Evolutionary conservation across 495 filamentous ascomycete genomes (phyloP).

Genomic region (Margaritispora aquatica): DNA sequence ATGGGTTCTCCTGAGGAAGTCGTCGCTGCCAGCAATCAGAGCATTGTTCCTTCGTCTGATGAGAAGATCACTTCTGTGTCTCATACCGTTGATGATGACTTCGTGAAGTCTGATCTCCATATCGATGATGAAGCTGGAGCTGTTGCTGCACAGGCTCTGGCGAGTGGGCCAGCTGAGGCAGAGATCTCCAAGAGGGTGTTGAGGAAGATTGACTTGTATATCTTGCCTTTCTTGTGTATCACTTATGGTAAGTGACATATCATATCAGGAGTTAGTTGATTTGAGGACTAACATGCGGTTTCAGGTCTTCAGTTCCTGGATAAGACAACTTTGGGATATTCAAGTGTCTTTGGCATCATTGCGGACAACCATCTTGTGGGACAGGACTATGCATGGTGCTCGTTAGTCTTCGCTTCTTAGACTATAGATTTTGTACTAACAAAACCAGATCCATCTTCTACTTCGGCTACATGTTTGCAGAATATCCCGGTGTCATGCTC

Average conservation of each 20-base stretch:
- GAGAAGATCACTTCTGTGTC: not conserved
- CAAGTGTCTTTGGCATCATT: conserved; percentile 53
- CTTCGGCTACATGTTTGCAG: conserved; percentile 49
- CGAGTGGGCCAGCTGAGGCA: conserved; percentile 15
- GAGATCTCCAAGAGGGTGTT: conserved; percentile 18
- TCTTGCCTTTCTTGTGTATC: conserved; percentile 44
- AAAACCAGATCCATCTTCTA: conserved; percentile 42
- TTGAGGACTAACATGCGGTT: not conserved
- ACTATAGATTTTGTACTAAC: conserved; percentile 53
- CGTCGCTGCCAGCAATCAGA: not conserved
- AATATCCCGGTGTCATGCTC: conserved; percentile 26
- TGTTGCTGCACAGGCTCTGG: conserved; percentile 20
- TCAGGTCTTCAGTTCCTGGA: conserved; percentile 49
- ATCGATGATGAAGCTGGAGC: conserved; percentile 26
- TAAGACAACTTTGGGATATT: conserved; percentile 57
- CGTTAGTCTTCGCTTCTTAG: conserved; percentile 53
- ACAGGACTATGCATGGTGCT: conserved; percentile 42
- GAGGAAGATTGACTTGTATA: conserved; percentile 24
- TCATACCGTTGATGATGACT: not conserved
- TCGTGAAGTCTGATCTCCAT: conserved; percentile 1
- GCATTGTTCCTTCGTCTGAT: not conserved
- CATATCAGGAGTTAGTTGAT: not conserved
- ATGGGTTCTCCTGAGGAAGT: conserved; percentile 1
- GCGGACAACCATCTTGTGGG: conserved; percentile 16
- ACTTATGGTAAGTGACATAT: conserved; percentile 31